These are phyloP conservation scores for bread wheat (Triticum aestivum) DNA, from an alignment of 176 grass and related monocot species.

Conservation along the genomic window IWGSC_CS_RefSeq_v2.1 NC_057813.1:259762349-259762848, in stretches of 20 bases:
- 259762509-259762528: no score
- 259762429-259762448: no score
- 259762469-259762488: no score
- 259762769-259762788: not conserved
- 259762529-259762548: no score
- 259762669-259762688: not conserved
- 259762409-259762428: no score
- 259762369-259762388: no score
- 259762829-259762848: conserved; percentile 3
- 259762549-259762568: no score
- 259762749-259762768: not conserved
- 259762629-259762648: not conserved
- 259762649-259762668: not conserved
- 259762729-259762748: not conserved
- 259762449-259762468: no score
- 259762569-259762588: no score
- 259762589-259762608: not conserved
- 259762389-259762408: no score
- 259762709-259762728: not conserved
- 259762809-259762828: not conserved
- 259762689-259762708: not conserved
- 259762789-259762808: not conserved
- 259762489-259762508: no score
- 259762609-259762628: not conserved
- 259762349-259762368: no score